Conservation (phyloP, 345 rosid genomes). For the Aquilaria malaccensis region DNA sequence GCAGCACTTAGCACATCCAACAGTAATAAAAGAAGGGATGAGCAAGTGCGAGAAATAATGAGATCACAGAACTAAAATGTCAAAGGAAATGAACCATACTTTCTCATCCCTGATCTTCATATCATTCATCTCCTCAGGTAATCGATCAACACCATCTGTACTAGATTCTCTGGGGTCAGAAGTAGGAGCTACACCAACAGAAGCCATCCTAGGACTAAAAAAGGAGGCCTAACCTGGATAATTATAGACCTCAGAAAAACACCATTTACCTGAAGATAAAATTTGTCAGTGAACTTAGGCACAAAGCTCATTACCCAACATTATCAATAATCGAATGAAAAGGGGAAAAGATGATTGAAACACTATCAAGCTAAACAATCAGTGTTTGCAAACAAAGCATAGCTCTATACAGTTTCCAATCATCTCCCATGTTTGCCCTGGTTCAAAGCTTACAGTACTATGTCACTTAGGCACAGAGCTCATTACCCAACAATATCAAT, state of each 20-base stretch:
- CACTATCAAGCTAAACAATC: not conserved
- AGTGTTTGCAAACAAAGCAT: not conserved
- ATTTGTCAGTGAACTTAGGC: constrained; percentile 1
- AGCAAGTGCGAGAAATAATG: not conserved
- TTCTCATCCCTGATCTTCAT: constrained; percentile 82
- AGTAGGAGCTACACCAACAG: constrained; percentile 55
- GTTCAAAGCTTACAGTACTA: no score
- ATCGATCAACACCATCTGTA: constrained; percentile 48
- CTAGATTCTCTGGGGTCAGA: constrained; percentile 47
- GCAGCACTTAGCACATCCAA: not conserved
- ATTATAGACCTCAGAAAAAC: constrained; percentile 12
- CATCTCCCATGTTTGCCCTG: no score
- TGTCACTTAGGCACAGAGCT: no score
- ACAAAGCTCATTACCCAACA: not conserved
- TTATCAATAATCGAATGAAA: not conserved
- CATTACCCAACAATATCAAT: not conserved
- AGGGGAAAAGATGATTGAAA: not conserved
- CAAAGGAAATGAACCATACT: constrained; percentile 19
- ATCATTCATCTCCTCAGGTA: constrained; percentile 82
- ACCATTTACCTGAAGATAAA: constrained; percentile 25
- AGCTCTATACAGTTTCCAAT: no score
- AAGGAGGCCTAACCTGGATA: constrained; percentile 14
- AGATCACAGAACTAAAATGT: not conserved
- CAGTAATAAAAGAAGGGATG: not conserved
- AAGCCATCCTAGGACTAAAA: constrained; percentile 45